Evolutionary conservation across 2,329 filamentous ascomycete genomes (phyloP), one percentile per base, ranked within the genome.

Genomic region (Aquanectria penicillioides): DNA sequence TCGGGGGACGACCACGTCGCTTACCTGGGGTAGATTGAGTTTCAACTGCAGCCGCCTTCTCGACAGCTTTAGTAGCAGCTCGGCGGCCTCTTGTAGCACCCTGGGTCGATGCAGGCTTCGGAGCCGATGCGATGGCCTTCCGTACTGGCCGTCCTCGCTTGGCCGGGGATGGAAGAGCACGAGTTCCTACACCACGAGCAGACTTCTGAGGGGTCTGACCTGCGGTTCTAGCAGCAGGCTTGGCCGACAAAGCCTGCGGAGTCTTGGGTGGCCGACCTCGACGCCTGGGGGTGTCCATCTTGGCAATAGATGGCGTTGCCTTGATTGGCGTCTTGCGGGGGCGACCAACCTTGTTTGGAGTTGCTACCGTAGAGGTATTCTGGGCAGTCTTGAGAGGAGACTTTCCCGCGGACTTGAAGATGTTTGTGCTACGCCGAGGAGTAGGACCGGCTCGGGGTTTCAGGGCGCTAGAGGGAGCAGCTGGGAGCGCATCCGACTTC

Each of bases 261-360:
- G 62, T 38, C 46, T 69, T 69, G 10, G 65, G 64, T 11, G 67
- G 67, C 3, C 67, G 51, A 4, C 67, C 67, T 25, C 67, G 67
- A 20, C 64, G 60, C 57, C 44, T 69, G 12, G 67, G 67, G 6
- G 66, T 67, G 10, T 49, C 56, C 6, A 57, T 22, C 25, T 60
- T 51, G 13, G 60, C 59, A 10, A 38, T 33, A n/a, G 55, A 50
- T 6, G 54, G 40, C 3, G 48, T 38, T 6, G 36, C 53, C 5
- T 20, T 5, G 5, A 41, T 36, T 6, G 46, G 38, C n/a, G 28
- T 15, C 26, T 54, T 55, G 6, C 48, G 52, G 25, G 44, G 47
- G 7, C 31, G 44, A 8, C 43, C 52, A 5, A 15, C 43, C 28
- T 36, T 49, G 23, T 43, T 47, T 10, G 56, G 51, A 12, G 48